These are phyloP conservation scores for Alliaria petiolata DNA, from an alignment of 345 rosid species.

Conservation along the genomic window DNA sequence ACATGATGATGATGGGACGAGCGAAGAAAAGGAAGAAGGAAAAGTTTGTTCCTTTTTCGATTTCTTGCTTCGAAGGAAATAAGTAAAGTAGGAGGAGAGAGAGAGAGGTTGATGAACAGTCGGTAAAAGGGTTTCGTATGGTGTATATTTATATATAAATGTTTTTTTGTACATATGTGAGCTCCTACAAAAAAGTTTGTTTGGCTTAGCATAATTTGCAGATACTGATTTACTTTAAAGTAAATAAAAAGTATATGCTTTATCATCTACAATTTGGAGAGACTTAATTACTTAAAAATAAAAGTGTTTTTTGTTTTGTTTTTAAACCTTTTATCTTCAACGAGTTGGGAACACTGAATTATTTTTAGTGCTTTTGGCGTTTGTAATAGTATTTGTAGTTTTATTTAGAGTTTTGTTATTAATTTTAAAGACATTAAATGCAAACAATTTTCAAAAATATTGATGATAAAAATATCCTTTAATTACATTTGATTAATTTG, in stretches of 20 bases:
- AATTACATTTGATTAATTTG: background rate
- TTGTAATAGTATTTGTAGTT: too few species aligned
- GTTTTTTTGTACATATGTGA: background rate
- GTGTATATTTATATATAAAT: constrained; percentile 9
- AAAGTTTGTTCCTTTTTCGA: background rate
- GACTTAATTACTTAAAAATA: background rate
- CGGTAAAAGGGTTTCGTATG: constrained; percentile 23
- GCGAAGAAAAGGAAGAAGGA: background rate
- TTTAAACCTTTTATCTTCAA: too few species aligned
- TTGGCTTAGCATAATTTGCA: background rate
- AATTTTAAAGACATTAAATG: too few species aligned
- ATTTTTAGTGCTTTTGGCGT: too few species aligned
- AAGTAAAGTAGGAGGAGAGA: constrained; percentile 10
- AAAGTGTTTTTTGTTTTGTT: too few species aligned
- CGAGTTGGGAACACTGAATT: too few species aligned
- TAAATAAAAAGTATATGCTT: background rate
- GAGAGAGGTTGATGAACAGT: constrained; percentile 17
- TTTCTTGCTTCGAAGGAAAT: constrained; percentile 22
- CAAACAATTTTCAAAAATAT: too few species aligned
- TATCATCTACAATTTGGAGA: background rate
- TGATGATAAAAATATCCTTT: background rate
- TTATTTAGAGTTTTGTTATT: too few species aligned
- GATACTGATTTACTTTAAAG: background rate
- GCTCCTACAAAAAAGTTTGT: background rate
- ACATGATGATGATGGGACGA: constrained; percentile 24